phyloP scores from a whole-genome alignment of 2,329 filamentous ascomycete genomes.

The Hypoxylon sp. region DNA sequence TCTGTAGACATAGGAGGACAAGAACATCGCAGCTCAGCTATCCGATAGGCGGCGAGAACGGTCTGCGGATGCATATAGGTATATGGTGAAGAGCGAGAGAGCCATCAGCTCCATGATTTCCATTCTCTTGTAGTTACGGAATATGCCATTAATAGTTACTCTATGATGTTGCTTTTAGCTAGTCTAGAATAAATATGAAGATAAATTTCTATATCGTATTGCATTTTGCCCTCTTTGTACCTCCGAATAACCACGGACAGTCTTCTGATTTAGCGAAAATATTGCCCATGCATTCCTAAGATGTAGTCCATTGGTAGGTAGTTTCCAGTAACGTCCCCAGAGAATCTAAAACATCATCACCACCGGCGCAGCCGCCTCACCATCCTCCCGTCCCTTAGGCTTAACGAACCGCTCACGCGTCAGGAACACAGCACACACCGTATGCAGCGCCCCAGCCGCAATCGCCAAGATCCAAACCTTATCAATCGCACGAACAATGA shows the following conservation, averaged over 20 bases:
- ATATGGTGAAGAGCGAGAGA: too few relatives aligned
- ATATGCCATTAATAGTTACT: background rate
- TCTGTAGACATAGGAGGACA: too few relatives aligned
- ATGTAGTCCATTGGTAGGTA: background rate
- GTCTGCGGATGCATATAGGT: background rate
- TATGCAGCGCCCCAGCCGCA: conserved; percentile 23
- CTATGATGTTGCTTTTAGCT: background rate
- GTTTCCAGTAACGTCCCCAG: background rate
- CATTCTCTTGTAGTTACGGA: too few relatives aligned
- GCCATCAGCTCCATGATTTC: too few relatives aligned
- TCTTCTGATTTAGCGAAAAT: background rate
- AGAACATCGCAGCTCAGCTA: background rate
- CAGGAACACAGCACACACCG: conserved; percentile 28
- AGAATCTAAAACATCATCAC: conserved; percentile 25
- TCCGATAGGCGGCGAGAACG: background rate
- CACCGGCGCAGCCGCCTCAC: background rate
- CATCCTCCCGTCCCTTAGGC: background rate
- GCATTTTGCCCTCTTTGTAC: background rate
- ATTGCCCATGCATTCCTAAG: background rate
- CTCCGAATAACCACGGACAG: background rate
- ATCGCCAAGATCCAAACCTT: conserved; percentile 34
- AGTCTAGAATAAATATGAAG: background rate
- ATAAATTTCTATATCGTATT: background rate
- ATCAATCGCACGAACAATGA: conserved; percentile 36
- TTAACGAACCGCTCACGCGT: conserved; percentile 24